Base-by-base conservation (phyloP, 768 basidiomycete genomes). In the Brasilioporus rufonigricans region DNA sequence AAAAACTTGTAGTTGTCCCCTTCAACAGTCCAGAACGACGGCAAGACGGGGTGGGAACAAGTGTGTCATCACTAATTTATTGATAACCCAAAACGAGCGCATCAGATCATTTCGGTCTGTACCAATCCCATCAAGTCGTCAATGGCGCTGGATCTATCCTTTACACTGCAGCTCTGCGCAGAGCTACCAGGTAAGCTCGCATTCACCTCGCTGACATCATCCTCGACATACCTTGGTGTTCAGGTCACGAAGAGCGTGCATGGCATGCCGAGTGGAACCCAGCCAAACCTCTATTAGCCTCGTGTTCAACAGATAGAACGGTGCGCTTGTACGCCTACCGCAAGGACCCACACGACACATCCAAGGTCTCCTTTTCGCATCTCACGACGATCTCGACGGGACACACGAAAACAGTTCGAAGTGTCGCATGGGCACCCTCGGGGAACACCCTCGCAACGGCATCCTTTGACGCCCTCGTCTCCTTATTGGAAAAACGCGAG, bases 261-360 rank as follows among this genome's bases (percentile, higher is more conserved):
- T 98, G 95, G 95, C 77, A 85, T 50, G 77, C 91, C 27, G 83
- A 91, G 6, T 98, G 93, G 91, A 96, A 96, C 68, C 91, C 93
- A 0, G 72, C 76, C 3, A 83, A 87, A 52, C 83, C 90, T 0
- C 65, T 95, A 19, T 75, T 99, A 14, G 93, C 96, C 0, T 94
- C 94, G 6, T 99, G 95, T 68, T 98, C 96, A 5, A 85, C 90
- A 7, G 97, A 99, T 73, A 97, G 93, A 72, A 84, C 91, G 2
- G 87, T 98, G 52, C 81, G 93, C 39, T 72, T 98, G 44, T 98
- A 92, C 68, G 76, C 76, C 24, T 98, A 95, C 74, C 61, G 66
- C 26, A 54, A 44, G 27, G 64, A 61, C 33, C 48, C 55, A 21
- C 50, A 64, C 29, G 63, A 71, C 48, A 46, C 66, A 7, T 60